Conservation (phyloP, 2,329 filamentous ascomycete genomes). For the Fusarium sp. region DNA sequence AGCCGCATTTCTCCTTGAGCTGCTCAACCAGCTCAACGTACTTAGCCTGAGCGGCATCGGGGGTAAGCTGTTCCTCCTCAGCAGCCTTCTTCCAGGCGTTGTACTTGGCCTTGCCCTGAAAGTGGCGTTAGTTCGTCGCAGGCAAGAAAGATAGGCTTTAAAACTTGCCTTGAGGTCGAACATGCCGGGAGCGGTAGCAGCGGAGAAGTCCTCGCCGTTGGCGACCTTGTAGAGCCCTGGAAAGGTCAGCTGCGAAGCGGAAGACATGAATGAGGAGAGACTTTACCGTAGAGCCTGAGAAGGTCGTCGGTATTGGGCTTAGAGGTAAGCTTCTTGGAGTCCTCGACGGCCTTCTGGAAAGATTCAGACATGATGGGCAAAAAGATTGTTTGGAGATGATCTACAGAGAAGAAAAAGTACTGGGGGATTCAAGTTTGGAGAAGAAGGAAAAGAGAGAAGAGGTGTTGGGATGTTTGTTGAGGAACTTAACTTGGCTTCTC, state of each 20-base stretch:
- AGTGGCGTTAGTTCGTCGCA: conserved; percentile 18
- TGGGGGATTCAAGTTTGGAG: background rate
- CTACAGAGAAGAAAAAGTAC: background rate
- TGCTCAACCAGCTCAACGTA: conserved; percentile 80
- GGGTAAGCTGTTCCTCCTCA: conserved; percentile 68
- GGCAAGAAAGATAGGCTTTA: background rate
- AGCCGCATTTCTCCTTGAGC: conserved; percentile 77
- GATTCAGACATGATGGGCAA: conserved; percentile 56
- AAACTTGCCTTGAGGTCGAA: conserved; percentile 74
- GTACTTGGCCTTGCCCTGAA: conserved; percentile 83
- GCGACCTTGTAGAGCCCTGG: conserved; percentile 70
- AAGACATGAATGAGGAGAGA: background rate
- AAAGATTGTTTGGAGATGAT: conserved; percentile 1
- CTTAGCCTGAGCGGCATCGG: conserved; percentile 76
- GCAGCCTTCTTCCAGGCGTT: conserved; percentile 79
- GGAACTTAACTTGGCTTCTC: conserved; percentile 36
- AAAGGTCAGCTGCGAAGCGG: conserved; percentile 3
- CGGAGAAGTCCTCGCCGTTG: conserved; percentile 66
- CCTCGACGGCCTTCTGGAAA: conserved; percentile 68
- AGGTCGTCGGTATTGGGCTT: conserved; percentile 74
- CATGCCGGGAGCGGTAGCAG: conserved; percentile 71
- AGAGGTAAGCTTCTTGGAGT: conserved; percentile 74
- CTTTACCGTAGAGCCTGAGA: conserved; percentile 70
- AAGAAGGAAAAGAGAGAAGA: conserved; percentile 13
- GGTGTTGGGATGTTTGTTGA: conserved; percentile 41